Evolutionary conservation across 495 filamentous ascomycete genomes (phyloP), one percentile per base, ranked within the genome.

Genomic region (Penicillium malachiteum): DNA sequence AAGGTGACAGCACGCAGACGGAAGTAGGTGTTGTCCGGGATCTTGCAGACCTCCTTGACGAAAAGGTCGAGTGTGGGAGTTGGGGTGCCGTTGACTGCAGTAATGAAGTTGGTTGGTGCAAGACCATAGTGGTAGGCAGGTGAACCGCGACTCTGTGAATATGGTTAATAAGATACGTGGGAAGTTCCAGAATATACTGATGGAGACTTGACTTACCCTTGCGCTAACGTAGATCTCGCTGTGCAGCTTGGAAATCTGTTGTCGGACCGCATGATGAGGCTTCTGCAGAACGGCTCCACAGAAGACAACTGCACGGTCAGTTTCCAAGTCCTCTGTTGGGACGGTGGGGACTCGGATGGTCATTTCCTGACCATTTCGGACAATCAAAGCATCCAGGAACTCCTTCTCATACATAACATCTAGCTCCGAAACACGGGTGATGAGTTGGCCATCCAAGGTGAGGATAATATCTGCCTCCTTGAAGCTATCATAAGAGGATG

Each of bases 11-110:
- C 90, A 57, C 89, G 87, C 12, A 99, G 79, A 18, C 95, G 84
- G 85, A 98, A 97, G 75, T 98, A 99, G 3, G 90, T 94, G 69
- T 97, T 97, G 61, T 99, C 92, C 0, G 89, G 89, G 62, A 99
- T 96, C 68, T 88, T 87, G 52, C 86, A 79, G 12, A 91, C 88
- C 63, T 90, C 87, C 14, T 77, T 74, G 42, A 97, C 70, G 67
- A 99, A 99, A 16, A 77, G 68, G 57, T 88, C 84, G 4, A 99
- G 76, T 68, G 94, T 86, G 7, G 83, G 85, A 6, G 94, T 97
- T 11, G 86, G 79, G 37, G 87, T 80, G 51, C 90, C 91, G 68
- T 99, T 97, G 63, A 99, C 92, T 38, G 90, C 90, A 1, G 92
- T 92, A 65, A 99, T 87, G 78, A 99, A 99, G 71, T 97, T 99